Base-by-base conservation (phyloP, 2,329 filamentous ascomycete species). In the Westerdykella sp. region DNA sequence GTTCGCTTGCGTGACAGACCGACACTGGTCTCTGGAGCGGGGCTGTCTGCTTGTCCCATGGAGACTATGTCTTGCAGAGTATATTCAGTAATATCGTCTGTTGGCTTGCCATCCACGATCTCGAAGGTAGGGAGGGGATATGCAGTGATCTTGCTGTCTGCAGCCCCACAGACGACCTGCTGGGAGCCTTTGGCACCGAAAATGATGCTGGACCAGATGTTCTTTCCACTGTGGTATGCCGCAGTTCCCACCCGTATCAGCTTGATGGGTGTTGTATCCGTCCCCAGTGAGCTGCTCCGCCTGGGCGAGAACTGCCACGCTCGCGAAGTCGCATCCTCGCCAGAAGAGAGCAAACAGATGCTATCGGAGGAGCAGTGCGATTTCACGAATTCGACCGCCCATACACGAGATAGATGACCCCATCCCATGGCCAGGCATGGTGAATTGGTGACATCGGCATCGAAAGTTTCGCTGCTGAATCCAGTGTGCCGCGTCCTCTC, bases 391-490 rank as follows among this genome's bases (percentile, higher is more conserved):
- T 78, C 76, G 7, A 95, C 80, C 37, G 81, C 78, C 93, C 93
- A 98, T 51, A 98, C 95, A 45, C 93, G 80, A 6, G 91, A 95
- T 3, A 78, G 69, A 66, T 98, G 93, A 0, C 85, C 91, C 84
- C 93, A 95, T 2, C 77, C 82, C 36, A 82, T 79, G 0, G 86
- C 85, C 12, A 94, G 56, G 50, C 69, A 77, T 21, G 55, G 44
- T 6, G 50, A 48, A 30, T 49, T 56, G 2, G 57, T 55, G 4
- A 49, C 37, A 31, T 51, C 41, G 12, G 41, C 9, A 36, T 64
- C 62, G 32, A 55, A 56, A 14, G 54, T 45, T 18, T 55, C 54
- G 37, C 65, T 60, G 38, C 65, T 70, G 51, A 71, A 74, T 5
- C 73, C 73, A 25, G 72, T 74, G 41, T 73, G 69, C 3, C 65